Percentiles rank a stretch among this genome's conserved stretches.
Evolutionary conservation across 306 rosid genomes (phyloP).

Genomic region (Corylus heterophylla): DNA sequence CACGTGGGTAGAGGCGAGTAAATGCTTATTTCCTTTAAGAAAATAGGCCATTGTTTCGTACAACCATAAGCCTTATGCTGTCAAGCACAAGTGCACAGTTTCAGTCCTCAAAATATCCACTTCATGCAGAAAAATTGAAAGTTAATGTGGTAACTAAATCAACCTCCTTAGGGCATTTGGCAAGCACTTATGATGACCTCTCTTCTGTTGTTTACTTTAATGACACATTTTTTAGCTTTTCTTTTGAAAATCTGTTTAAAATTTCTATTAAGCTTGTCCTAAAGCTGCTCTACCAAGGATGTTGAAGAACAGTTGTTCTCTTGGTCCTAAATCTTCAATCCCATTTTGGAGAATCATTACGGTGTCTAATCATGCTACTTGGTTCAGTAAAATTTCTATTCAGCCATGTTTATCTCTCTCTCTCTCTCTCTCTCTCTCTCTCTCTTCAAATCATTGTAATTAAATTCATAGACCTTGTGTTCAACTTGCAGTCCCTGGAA

Average conservation of each 20-base stretch:
- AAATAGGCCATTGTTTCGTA: not conserved
- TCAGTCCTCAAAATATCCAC: not conserved
- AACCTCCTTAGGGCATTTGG: slow-evolving; percentile 1
- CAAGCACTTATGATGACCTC: not conserved
- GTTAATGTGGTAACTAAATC: not conserved
- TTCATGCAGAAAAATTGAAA: not conserved
- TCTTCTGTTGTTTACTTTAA: not conserved
- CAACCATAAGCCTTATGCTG: not conserved
- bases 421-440: not conserved
- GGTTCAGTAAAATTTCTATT: not conserved
- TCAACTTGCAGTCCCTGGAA: slow-evolving; percentile 70
- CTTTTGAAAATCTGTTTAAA: not conserved
- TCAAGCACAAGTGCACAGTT: not conserved
- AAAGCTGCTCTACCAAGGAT: not conserved
- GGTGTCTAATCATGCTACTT: not conserved
- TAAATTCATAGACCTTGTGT: slow-evolving; percentile 20
- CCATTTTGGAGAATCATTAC: not conserved
- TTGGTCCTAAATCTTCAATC: not conserved
- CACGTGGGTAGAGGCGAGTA: not conserved
- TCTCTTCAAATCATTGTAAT: slow-evolving; percentile 15
- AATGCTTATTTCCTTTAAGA: not conserved
- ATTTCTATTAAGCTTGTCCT: not conserved
- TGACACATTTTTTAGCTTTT: not conserved
- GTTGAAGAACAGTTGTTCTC: not conserved
- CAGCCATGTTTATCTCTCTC: not conserved